phyloP scores from a whole-genome alignment of 257 asterid species.

The Nyctanthes arbortristis region DNA sequence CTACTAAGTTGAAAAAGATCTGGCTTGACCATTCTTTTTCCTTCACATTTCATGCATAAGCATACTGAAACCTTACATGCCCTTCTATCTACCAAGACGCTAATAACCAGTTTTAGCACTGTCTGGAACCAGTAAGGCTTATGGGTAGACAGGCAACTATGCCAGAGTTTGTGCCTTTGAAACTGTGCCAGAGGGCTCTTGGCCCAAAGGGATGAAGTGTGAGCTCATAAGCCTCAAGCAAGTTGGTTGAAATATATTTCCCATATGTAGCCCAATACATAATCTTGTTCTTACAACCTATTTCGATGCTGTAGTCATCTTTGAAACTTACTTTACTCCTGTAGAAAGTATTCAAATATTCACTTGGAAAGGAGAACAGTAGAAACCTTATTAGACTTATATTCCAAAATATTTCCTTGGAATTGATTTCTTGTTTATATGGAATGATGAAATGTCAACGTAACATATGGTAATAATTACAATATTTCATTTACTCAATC shows the following conservation, averaged over 20 bases:
- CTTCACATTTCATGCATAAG: background rate
- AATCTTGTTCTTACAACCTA: no score
- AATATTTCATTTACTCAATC: background rate
- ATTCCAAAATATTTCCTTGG: conserved; percentile 8
- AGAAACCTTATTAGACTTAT: conserved; percentile 8
- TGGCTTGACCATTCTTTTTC: no score
- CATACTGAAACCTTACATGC: background rate
- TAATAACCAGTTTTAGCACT: background rate
- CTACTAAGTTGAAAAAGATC: background rate
- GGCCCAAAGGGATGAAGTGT: background rate
- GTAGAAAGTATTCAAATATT: background rate
- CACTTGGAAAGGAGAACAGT: background rate
- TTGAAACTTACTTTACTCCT: background rate
- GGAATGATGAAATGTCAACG: background rate
- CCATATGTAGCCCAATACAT: no score
- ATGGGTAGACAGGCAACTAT: background rate
- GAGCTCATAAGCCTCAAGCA: background rate
- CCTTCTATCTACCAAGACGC: background rate
- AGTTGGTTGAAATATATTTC: background rate
- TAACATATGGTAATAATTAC: background rate
- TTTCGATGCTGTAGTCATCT: background rate
- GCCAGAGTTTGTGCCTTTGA: background rate
- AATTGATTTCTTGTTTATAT: conserved; percentile 12
- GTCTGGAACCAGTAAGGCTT: background rate
- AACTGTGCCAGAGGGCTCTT: background rate